Base-by-base conservation (phyloP, 1,284 basidiomycete species). In the Tilletia horrida region DNA sequence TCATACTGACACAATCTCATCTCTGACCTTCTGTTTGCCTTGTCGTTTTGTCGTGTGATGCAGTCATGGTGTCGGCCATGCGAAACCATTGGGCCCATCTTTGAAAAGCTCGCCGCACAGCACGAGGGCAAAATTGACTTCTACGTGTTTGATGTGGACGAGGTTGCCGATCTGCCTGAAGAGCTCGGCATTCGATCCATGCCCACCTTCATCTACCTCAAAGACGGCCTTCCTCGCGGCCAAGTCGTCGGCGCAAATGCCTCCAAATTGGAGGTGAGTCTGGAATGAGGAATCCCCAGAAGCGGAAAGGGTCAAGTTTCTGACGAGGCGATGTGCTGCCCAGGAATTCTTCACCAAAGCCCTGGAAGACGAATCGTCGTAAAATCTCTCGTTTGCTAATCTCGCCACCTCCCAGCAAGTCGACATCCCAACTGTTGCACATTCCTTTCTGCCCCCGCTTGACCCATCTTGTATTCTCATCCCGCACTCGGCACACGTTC, bases 31-130 rank as follows among this genome's bases (percentile, higher is more conserved):
- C 3, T 18, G 16, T 7, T 21, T 13, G 2, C 23, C 50, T 13
- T 23, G 16, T 21, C 13, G 3, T n/a, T n/a, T n/a, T n/a, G n/a
- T n/a, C n/a, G n/a, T n/a, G n/a, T n/a, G n/a, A n/a, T n/a, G 25
- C 50, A 52, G 50, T 52, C 50, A 11, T 52, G 50, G 50, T 52
- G 50, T 23, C 50, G 50, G 27, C 50, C 50, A 21, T 52, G 50
- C 50, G 50, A 52, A 52, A 13, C 21, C 50, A 52, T 52, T 11
- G 21, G 50, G 2, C 50, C 50, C 50, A 3, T 52, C 14, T 52
- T 25, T 21, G 50, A 52, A 23, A 21, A 52, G 23, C 50, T 52
- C 50, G 50, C 50, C 21, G 11, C 50, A 9, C 11, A 21, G 21
- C 27, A 52, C 23, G 50, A 21, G 27, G 21, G 21, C 14, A 21